These are phyloP conservation scores for Acanthochlamys bracteata DNA, from an alignment of 106 monocot species.

Conservation along the genomic window DNA sequence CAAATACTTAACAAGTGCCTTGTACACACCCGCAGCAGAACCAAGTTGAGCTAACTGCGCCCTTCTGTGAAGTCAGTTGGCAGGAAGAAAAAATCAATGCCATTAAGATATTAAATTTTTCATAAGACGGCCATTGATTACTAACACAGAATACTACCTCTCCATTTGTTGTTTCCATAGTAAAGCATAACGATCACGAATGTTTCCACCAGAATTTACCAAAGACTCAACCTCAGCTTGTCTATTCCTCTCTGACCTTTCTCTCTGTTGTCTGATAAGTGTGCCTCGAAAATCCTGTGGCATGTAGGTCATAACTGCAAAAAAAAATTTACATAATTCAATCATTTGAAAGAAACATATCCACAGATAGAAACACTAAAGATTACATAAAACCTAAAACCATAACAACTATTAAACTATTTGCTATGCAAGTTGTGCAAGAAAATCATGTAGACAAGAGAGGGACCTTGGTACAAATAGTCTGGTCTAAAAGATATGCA, in stretches of 20 bases:
- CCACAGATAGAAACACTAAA: too few species aligned
- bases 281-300: constrained; percentile 97
- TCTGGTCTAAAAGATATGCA: too few species aligned
- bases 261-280: constrained; percentile 80
- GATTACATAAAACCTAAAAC: too few species aligned
- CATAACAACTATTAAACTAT: too few species aligned
- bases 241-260: constrained; percentile 87
- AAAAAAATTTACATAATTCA: constrained; percentile 15
- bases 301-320: constrained; percentile 99
- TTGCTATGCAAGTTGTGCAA: too few species aligned
- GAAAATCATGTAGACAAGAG: too few species aligned
- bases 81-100: too few species aligned
- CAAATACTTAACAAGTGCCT: constrained; percentile 95
- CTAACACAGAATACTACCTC: constrained; percentile 32
- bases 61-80: constrained; percentile 35
- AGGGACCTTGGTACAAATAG: too few species aligned
- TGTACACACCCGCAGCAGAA: constrained; percentile 91
- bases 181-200: constrained; percentile 79
- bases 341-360: neutral
- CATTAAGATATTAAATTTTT: neutral
- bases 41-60: constrained; percentile 90
- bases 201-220: constrained; percentile 77
- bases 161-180: constrained; percentile 99
- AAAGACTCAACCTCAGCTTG: constrained; percentile 87
- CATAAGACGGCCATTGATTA: neutral